Base-by-base conservation (phyloP, 306 rosid genomes). In the Cyamopsis tetragonoloba region DNA sequence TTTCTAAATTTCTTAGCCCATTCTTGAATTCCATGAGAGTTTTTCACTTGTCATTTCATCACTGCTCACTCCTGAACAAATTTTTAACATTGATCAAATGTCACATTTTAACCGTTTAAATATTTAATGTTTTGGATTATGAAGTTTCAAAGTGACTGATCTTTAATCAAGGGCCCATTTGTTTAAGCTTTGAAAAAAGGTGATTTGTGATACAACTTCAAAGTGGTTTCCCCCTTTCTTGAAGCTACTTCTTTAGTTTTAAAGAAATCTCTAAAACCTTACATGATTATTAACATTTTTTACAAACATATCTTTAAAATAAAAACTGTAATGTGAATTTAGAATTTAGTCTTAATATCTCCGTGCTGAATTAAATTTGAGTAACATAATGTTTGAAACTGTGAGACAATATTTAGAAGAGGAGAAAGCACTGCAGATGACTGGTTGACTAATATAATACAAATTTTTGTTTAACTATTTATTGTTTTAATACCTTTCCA, bases 361-460 rank as follows among this genome's bases (percentile, higher is more conserved):
- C 47, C 7, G 6, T 62, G 42, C 41, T 62, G 27, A 62, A 62
- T 13, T 73, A 39, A 62, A 39, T 62, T 28, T 38, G 35, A 27
- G 12, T 6, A 39, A 19, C 47, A 39, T 62, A 12, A 49, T 37
- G 23, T 27, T 48, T 20, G 26, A 35, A 41, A 42, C 43, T 34
- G 60, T 51, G 37, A 24, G 28, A 30, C 84, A 72, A 77, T 77
- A 11, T 43, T 65, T 56, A 15, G 44, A 54, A 34, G 51, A 43
- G 60, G 65, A 65, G 14, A 41, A 37, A 53, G 17, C 28, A 30
- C 26, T 53, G 20, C 22, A 20, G 12, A 39, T 55, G 22, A 35
- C 30, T 26, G 43, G n/a, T 35, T 51, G 65, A 47, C 28, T 9
- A 7, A 17, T 22, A 22, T 41, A 32, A 49, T 41, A 23, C 30